Conservation (phyloP, 345 rosid genomes). For the Hibiscus syriacus region DNA sequence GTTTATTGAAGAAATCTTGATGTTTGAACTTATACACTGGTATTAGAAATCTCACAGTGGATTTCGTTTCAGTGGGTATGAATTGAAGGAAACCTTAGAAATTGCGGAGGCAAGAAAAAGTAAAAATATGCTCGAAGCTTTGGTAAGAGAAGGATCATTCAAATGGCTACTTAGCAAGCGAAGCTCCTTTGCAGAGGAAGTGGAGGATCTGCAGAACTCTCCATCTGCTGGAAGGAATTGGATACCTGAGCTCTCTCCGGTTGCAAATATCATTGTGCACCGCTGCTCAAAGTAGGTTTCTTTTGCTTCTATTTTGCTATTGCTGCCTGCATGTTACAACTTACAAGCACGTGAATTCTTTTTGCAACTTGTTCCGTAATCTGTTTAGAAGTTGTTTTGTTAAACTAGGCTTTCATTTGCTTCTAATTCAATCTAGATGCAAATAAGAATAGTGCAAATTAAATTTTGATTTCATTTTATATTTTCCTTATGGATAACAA, state of each 20-base stretch:
- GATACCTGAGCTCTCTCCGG: conserved; percentile 82
- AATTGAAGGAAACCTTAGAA: conserved; percentile 4
- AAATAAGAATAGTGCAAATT: not conserved
- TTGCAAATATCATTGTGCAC: conserved; percentile 75
- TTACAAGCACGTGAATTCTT: not conserved
- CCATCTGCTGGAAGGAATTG: conserved; percentile 63
- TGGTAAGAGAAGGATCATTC: conserved; percentile 77
- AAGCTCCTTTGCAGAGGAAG: conserved; percentile 63
- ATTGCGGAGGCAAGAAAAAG: conserved; percentile 65
- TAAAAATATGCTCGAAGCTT: conserved; percentile 62
- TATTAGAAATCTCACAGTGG: not conserved
- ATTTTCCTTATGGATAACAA: conserved; percentile 11
- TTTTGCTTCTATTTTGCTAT: not conserved
- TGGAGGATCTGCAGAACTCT: conserved; percentile 77
- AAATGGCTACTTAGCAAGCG: conserved; percentile 73
- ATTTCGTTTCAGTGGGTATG: conserved; percentile 6
- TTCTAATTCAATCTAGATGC: not conserved
- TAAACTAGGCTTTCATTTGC: not conserved
- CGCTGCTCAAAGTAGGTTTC: conserved; percentile 88
- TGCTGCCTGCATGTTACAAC: conserved; percentile 1
- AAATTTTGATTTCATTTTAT: not conserved
- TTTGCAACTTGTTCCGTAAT: conserved; percentile 1
- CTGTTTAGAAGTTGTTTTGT: not conserved
- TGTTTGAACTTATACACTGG: not conserved
- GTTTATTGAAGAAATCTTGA: not conserved